Conservation (phyloP, 176 grass and related monocot genomes). For the Eremochloa ophiuroides region DNA sequence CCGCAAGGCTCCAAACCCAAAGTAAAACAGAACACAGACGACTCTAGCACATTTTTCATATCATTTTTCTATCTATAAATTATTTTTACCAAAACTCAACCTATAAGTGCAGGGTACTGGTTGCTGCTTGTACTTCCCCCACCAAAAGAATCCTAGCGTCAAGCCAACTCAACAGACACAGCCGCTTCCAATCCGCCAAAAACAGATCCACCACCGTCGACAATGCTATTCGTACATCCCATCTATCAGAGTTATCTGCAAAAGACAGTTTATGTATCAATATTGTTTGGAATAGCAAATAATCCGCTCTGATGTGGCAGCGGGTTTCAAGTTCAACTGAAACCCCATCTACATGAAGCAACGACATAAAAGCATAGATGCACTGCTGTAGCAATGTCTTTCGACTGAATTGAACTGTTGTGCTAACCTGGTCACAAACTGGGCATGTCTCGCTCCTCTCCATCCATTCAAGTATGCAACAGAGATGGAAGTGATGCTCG, state of each 20-base stretch:
- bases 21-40: neutral
- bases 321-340: neutral
- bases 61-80: conserved; percentile 12
- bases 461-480: conserved; percentile 81
- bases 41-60: conserved; percentile 8
- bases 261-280: neutral
- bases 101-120: too few relatives aligned
- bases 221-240: conserved; percentile 38
- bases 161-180: neutral
- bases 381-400: neutral
- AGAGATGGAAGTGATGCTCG: conserved; percentile 71
- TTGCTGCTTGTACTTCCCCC: neutral
- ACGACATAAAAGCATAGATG: neutral
- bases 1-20: neutral
- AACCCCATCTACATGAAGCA: neutral
- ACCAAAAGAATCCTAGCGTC: neutral
- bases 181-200: neutral
- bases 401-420: neutral
- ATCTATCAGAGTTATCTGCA: conserved; percentile 67
- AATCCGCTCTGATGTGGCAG: neutral
- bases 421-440: conserved; percentile 62
- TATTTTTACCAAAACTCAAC: neutral
- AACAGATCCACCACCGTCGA: neutral
- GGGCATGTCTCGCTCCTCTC: conserved; percentile 71
- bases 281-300: neutral